Base-by-base conservation (phyloP, 257 asterid genomes). In the Solanum bulbocastanum region DNA sequence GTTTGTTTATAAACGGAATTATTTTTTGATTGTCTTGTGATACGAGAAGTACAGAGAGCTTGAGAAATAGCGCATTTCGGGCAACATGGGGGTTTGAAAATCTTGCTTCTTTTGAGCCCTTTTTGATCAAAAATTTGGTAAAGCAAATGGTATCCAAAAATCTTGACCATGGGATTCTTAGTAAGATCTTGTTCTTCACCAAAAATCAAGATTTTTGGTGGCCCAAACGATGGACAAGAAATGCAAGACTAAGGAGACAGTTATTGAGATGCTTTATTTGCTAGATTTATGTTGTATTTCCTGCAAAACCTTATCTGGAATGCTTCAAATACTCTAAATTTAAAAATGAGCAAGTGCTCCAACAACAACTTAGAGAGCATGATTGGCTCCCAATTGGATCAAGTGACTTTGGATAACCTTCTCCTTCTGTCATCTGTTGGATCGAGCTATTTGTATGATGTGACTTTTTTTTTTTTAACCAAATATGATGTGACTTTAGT, bases 31-130 rank as follows among this genome's bases (percentile, higher is more conserved):
- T 30, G n/a, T 33, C n/a, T 18, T 32, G 18, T n/a, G 98, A 96
- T 85, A 90, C 98, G 89, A 0, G 98, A 96, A 91, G 93, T 40
- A 40, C 46, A 40, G 46, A 40, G 13, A 40, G 98, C 93, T 87
- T 90, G 39, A 96, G 93, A 91, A 92, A 89, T 88, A 88, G 88
- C 76, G 83, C 83, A 27, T 85, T 87, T 37, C 87, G 91, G 30
- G 88, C 89, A 25, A 93, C 96, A 9, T 95, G 99, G 98, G 95
- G 46, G 46, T 40, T 40, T 86, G 98, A 94, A 36, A 96, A 95
- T 89, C 90, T 96, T 7, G 90, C 87, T 12, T 83, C 86, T 22
- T 91, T 93, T 4, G 91, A 91, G 10, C 81, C 90, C 4, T 32
- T 6, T 75, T 10, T 92, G 10, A 78, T 94, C 25, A 90, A 86